phyloP scores from a whole-genome alignment of 2,329 filamentous ascomycete genomes.

The Anthostomella pinea region DNA sequence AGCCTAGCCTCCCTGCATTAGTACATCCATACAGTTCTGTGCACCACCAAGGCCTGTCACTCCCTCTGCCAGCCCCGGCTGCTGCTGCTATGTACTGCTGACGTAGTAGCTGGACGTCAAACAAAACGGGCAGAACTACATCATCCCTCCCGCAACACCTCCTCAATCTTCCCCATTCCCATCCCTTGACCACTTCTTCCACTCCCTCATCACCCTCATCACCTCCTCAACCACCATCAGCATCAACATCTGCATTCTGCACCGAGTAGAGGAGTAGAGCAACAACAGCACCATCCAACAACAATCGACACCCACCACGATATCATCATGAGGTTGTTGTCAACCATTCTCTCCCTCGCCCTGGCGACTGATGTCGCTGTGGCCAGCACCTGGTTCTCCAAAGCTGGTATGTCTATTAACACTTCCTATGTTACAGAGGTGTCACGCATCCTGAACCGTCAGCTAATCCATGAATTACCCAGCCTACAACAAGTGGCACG shows the following conservation, averaged over 20 bases:
- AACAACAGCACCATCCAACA: too few species aligned
- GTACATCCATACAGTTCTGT: too few species aligned
- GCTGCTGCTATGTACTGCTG: constrained; percentile 3
- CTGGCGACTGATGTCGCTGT: constrained; percentile 68
- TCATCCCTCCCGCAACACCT: constrained; percentile 2
- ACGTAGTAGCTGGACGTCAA: constrained; percentile 18
- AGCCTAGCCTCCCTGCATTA: too few species aligned
- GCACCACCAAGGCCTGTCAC: too few species aligned
- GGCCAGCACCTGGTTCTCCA: constrained; percentile 82
- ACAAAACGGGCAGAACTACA: constrained; percentile 10
- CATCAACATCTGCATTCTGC: too few species aligned
- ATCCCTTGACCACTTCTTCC: background rate
- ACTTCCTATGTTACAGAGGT: too few species aligned
- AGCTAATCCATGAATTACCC: constrained; percentile 29
- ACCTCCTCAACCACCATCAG: background rate
- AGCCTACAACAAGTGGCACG: constrained; percentile 99
- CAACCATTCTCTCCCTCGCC: constrained; percentile 66
- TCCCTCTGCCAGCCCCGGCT: too few species aligned
- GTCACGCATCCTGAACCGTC: too few species aligned
- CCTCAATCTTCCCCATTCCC: background rate
- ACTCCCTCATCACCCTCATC: background rate
- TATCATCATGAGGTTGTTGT: constrained; percentile 73
- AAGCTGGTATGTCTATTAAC: constrained; percentile 63
- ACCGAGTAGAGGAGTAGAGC: too few species aligned
- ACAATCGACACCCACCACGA: too few species aligned